Base-by-base conservation (phyloP, 176 grass and related monocot genomes). In the Lolium perenne region DNA sequence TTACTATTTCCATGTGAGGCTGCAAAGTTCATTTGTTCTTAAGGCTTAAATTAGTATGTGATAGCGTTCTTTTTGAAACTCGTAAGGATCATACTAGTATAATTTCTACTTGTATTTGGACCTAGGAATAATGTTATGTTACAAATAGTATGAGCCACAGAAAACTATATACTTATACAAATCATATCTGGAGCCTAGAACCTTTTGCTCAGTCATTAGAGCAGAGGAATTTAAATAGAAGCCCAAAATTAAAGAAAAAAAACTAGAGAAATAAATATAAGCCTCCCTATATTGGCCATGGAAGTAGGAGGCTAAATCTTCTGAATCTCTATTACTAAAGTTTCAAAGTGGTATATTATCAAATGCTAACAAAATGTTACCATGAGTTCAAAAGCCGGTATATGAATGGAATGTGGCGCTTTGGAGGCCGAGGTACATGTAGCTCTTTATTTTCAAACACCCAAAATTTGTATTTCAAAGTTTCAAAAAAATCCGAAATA, bases 71-170 rank as follows among this genome's bases (percentile, higher is more conserved):
- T 80, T 58, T 20, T 67, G 1, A 55, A 70, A 70, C 22, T 65
- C 7, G 7, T 3, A 54, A 82, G 80, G 29, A 22, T 17, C 61
- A 6, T 20, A 25, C 25, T 5, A 18, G 12, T 50, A 22, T 74
- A 82, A 22, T 7, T 38, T 10, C 12, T 80, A 50, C n/a, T 81
- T 50, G 16, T 81, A 51, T 67, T 51, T 67, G 18, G 16, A 81
- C 45, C 5, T 38, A 7, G 16, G 17, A 81, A 67, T 49, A 50
- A 26, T 51, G 16, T 35, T 8, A 51, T 35, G 15, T 4, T 67
- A 61, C 61, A 51, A 13, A 65, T 6, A 65, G 23, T 13, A 60
- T 60, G 1, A 32, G 23, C 12, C 61, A 12, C 12, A 57, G 10
- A 38, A 57, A 20, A 77, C 9, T 38, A 54, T n/a, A 2, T 72